A percentile compares a stretch with the other conserved stretches of the same genome.
Evolutionary conservation across 2,329 filamentous ascomycete genomes (phyloP).

Genomic region (Dothistroma pini): DNA sequence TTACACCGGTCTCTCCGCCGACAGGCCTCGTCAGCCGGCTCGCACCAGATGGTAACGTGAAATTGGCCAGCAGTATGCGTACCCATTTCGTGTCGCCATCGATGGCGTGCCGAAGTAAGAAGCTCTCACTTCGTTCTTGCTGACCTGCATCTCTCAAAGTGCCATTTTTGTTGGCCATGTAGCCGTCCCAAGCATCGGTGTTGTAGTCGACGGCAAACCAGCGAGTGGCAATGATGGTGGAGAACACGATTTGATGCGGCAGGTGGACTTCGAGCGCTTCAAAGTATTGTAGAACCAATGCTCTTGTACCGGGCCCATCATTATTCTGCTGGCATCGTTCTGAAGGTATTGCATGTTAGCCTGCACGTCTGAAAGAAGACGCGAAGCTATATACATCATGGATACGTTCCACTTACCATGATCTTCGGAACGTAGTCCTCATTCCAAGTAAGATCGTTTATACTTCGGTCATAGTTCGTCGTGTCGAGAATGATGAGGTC

Average conservation of each 20-base stretch:
- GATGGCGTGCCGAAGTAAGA: constrained; percentile 61
- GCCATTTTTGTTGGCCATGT: constrained; percentile 64
- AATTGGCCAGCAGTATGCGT: constrained; percentile 65
- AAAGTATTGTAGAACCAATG: constrained; percentile 51
- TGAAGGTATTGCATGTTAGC: no score
- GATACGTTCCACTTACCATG: not conserved
- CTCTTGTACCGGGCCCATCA: constrained; percentile 29
- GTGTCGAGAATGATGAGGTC: constrained; percentile 45
- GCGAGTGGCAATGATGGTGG: constrained; percentile 46
- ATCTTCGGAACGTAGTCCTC: constrained; percentile 23
- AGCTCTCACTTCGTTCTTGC: constrained; percentile 53
- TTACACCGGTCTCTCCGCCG: constrained; percentile 44
- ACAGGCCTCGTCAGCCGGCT: constrained; percentile 54
- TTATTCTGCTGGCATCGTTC: constrained; percentile 29
- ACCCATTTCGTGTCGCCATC: constrained; percentile 55
- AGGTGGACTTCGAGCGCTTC: constrained; percentile 55
- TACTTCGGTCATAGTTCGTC: constrained; percentile 42
- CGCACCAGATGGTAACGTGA: constrained; percentile 58
- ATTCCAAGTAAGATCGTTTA: constrained; percentile 37
- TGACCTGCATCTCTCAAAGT: constrained; percentile 61
- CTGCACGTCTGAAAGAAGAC: no score
- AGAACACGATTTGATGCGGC: constrained; percentile 65
- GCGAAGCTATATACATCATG: no score
- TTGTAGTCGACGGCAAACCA: constrained; percentile 42
- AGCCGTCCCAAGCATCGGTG: constrained; percentile 61